Conservation (phyloP, 805 yeast species). For the Lipomyces oligophaga region DNA sequence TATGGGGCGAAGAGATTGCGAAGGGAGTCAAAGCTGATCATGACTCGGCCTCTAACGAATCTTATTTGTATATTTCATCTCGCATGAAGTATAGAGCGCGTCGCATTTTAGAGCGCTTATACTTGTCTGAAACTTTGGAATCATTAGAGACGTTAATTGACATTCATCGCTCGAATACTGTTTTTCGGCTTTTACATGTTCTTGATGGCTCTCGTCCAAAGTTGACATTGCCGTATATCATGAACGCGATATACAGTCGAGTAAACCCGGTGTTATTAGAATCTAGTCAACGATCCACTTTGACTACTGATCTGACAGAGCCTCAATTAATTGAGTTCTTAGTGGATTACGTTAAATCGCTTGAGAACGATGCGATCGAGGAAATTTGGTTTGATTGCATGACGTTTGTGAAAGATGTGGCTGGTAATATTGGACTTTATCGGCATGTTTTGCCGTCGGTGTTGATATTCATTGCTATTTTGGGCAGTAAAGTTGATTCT, state of each 20-base stretch:
- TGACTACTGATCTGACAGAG: constrained; percentile 48
- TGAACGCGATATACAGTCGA: constrained; percentile 52
- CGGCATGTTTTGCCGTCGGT: constrained; percentile 50
- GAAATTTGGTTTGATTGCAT: constrained; percentile 67
- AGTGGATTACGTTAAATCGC: constrained; percentile 55
- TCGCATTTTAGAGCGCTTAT: constrained; percentile 58
- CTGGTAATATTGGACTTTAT: constrained; percentile 47
- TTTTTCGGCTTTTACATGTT: constrained; percentile 65
- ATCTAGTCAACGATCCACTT: constrained; percentile 41
- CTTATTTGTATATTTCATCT: constrained; percentile 49
- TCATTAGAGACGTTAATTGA: constrained; percentile 62
- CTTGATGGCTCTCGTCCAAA: constrained; percentile 82
- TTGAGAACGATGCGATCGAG: constrained; percentile 73
- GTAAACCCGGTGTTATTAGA: constrained; percentile 38
- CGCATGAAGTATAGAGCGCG: constrained; percentile 68
- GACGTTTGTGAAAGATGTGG: constrained; percentile 57
- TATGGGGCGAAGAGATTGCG: constrained; percentile 51
- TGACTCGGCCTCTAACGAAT: constrained; percentile 31
- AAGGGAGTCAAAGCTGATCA: constrained; percentile 17
- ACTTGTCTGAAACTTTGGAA: constrained; percentile 66
- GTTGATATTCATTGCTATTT: constrained; percentile 49
- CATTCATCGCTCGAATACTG: constrained; percentile 37
- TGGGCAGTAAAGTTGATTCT: constrained; percentile 55
- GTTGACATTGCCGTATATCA: constrained; percentile 62
- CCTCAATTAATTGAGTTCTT: constrained; percentile 51